Base-by-base conservation (phyloP, 441 rosid species). In the Adansonia grandidieri region DNA sequence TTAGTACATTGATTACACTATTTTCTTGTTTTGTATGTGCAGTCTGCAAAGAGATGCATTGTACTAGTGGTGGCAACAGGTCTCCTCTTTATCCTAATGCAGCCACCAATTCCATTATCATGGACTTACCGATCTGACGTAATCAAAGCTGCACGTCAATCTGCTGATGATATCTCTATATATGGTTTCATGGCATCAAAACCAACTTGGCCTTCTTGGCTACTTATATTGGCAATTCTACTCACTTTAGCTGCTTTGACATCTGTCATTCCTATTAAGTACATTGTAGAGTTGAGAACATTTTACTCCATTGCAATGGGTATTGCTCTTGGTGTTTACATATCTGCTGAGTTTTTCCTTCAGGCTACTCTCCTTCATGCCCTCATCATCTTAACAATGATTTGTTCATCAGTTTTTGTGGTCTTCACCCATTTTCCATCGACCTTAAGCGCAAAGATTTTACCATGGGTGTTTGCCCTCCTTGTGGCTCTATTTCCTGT, bases 141-240 rank as follows among this genome's bases (percentile, higher is more conserved):
- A 79, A 94, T 94, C 78, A 92, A 85, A 82, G 92, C 97, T 53
- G 97, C 98, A 79, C 98, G 94, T 24, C 93, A 89, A 81, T 91
- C 98, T 77, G 92, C 93, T 78, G 99, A 96, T 85, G 99, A 96
- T 83, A 91, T 96, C 78, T 93, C 98, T 51, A 96, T 94, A 67
- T 96, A 96, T 66, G 99, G 98, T 24, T 93, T 96, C 73, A 83
- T 93, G 86, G 92, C 97, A 77, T 87, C 97, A 77, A 94, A 94
- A 85, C 99, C 99, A 37, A 92, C 97, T 19, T 94, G 99, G 98
- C 98, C 99, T 13, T 90, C 99, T 63, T 96, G 99, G 99, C 79
- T 94, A 75, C 97, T 96, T 71, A 94, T 96, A 57, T 72, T 84
- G 57, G 94, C 97, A 79, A 90, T 94, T 80, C 84, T 96, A 76